Base-by-base conservation (phyloP, 2,329 filamentous ascomycete genomes). In the Scedosporium boydii region DNA sequence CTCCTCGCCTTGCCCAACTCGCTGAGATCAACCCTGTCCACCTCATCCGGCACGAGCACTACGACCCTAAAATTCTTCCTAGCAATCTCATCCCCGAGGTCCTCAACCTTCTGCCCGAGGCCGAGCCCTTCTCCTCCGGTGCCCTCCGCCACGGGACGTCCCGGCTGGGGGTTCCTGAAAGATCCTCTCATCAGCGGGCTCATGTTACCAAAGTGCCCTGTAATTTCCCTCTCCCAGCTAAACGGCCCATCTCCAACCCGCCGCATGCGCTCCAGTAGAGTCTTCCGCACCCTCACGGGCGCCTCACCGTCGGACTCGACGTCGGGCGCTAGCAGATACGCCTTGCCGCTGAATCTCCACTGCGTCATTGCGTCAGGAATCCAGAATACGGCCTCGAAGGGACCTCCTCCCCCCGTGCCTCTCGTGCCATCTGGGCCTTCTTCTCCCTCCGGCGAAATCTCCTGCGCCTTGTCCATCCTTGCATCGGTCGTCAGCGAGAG, bases 381-480 rank as follows among this genome's bases (percentile, higher is more conserved):
- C 93, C 93, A 98, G 72, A 90, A 95, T 10, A 91, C 84, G 6
- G 87, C 90, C 75, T 97, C 93, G n/a, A 93, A 85, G 2, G 82
- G 80, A 1, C 86, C 86, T 46, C 91, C 86, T 42, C 87, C 82
- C 9, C 86, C 86, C 65, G 79, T 80, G 62, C 85, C 78, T 67
- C 66, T 16, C 58, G 62, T 21, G 65, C 75, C 71, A 46, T 71
- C 68, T 64, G 74, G 78, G 44, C 83, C 76, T 12, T 78, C 77
- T 68, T 77, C 75, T 44, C 80, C 75, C 60, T 63, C 56, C 44
- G 55, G 61, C 56, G 79, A 84, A 3, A 98, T 74, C 73, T 97
- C 88, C 2, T 79, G 78, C 0, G 89, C 80, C 78, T 98, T 98
- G 64, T 87, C 82, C 91, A 96, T 96, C 56, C 93, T 85, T 7